Conservation (phyloP, 2,329 filamentous ascomycete species). For the Cyphellophora attinorum region DNA sequence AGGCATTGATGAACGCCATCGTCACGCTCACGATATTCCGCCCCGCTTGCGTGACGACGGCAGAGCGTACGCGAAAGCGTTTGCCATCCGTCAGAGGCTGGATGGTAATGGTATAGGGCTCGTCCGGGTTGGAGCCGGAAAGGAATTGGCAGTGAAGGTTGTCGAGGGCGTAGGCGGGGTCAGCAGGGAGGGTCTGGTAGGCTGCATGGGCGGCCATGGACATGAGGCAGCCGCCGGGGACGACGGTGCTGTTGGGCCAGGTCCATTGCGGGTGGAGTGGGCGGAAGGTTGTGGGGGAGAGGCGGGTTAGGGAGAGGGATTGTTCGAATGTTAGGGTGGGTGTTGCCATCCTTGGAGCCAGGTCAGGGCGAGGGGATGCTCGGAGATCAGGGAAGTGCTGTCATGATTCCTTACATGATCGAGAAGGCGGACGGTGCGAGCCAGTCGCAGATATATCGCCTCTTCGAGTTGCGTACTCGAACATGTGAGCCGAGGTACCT, state of each 20-base stretch:
- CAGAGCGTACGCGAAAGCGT: constrained; percentile 12
- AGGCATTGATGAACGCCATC: constrained; percentile 11
- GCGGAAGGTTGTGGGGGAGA: constrained; percentile 8
- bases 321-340: constrained; percentile 3
- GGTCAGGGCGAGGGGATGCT: no score
- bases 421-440: no score
- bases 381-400: no score
- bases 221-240: constrained; percentile 17
- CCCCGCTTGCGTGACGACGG: constrained; percentile 11
- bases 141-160: constrained; percentile 17
- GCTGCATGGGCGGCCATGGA: constrained; percentile 13
- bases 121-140: constrained; percentile 8
- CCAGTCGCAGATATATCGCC: no score
- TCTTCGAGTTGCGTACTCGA: no score
- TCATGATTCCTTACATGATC: no score
- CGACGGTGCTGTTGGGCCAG: constrained; percentile 12
- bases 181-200: constrained; percentile 11
- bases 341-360: no score
- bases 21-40: constrained; percentile 10
- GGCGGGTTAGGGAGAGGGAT: neutral
- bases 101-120: constrained; percentile 12
- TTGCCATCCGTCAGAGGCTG: constrained; percentile 14
- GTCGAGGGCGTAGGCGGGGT: constrained; percentile 11
- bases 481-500: no score
- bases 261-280: constrained; percentile 16